These are phyloP conservation scores for Tulasnella sp. DNA, from an alignment of 768 basidiomycete genomes.

Conservation along the genomic window DNA sequence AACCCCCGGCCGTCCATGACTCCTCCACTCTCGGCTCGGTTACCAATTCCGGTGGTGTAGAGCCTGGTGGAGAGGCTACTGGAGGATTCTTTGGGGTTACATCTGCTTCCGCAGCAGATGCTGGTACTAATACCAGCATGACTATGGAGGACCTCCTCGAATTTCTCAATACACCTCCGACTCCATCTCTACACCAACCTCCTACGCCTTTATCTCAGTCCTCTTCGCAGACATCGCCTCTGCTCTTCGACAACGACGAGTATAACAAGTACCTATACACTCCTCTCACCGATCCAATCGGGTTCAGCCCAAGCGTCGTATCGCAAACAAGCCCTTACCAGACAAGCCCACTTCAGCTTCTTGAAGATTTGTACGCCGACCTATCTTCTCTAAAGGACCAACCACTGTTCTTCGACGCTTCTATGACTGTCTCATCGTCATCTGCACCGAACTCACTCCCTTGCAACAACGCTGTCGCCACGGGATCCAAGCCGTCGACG, in stretches of 20 bases:
- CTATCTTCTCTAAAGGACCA: neutral
- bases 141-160: constrained; percentile 5
- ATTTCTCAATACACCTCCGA: constrained; percentile 1
- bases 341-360: constrained; percentile 5
- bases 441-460: neutral
- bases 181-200: neutral
- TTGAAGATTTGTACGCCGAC: neutral
- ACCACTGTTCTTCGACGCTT: constrained; percentile 1
- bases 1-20: constrained; percentile 4
- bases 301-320: neutral
- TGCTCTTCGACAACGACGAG: neutral
- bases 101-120: neutral
- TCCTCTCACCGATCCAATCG: too few relatives aligned
- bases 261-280: too few relatives aligned
- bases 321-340: neutral
- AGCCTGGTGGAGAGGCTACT: neutral
- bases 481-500: neutral
- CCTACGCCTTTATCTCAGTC: constrained; percentile 7
- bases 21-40: neutral
- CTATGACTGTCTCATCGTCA: neutral
- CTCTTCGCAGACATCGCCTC: neutral
- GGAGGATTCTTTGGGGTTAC: neutral
- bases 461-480: neutral
- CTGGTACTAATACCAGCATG: neutral
- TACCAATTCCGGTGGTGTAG: neutral